These are phyloP conservation scores for Biscogniauxia mediterranea DNA, from an alignment of 2,329 filamentous ascomycete species.

Conservation along the genomic window DNA sequence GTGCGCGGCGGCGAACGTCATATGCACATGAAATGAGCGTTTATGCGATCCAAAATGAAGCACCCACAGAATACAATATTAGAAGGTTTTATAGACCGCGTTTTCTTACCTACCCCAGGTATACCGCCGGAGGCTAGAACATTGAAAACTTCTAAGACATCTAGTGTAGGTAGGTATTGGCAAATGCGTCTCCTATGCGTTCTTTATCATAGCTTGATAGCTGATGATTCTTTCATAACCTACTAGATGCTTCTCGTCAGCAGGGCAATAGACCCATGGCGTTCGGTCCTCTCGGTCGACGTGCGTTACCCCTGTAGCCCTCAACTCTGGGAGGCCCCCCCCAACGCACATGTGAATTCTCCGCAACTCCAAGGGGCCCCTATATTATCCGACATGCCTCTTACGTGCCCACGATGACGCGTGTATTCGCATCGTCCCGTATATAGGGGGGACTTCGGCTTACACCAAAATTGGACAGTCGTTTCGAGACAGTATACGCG, in stretches of 20 bases:
- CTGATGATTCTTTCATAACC: too few relatives aligned
- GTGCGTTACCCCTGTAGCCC: not conserved
- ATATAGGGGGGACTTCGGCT: not conserved
- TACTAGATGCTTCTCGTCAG: too few relatives aligned
- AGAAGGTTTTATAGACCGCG: too few relatives aligned
- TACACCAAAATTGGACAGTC: not conserved
- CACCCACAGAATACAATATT: not conserved
- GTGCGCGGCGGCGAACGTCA: too few relatives aligned
- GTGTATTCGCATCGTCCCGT: not conserved
- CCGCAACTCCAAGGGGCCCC: not conserved
- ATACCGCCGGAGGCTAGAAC: too few relatives aligned
- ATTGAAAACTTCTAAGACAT: too few relatives aligned
- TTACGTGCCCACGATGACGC: not conserved
- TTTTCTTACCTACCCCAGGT: too few relatives aligned
- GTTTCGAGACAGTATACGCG: not conserved
- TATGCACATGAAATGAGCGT: not conserved
- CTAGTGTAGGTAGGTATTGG: too few relatives aligned
- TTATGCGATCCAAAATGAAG: not conserved
- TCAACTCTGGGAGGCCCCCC: not conserved
- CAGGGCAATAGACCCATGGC: too few relatives aligned
- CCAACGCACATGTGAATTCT: not conserved
- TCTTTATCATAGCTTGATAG: too few relatives aligned
- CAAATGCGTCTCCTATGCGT: too few relatives aligned
- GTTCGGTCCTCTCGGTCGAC: not conserved
- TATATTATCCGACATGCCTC: not conserved